Conservation (phyloP, 1,284 basidiomycete genomes). For the Baeospora myosura region DNA sequence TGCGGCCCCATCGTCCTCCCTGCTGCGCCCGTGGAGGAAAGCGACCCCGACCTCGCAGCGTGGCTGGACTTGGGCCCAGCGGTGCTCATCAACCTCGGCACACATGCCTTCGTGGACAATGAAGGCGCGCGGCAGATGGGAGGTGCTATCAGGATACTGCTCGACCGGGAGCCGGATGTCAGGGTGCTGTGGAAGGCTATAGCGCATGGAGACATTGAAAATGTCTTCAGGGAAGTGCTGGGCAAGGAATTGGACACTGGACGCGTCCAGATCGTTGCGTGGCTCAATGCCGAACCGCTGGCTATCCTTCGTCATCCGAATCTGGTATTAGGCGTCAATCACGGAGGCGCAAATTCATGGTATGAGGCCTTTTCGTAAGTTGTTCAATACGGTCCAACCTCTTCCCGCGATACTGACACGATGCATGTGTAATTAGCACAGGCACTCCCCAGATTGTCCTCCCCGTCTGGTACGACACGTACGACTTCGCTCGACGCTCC, state of each 20-base stretch:
- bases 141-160: constrained; percentile 3
- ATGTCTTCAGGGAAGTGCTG: constrained; percentile 1
- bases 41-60: constrained; percentile 2
- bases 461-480: constrained; percentile 13
- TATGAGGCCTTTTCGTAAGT: constrained; percentile 11
- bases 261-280: not conserved
- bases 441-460: constrained; percentile 11
- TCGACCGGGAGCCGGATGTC: constrained; percentile 2
- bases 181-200: constrained; percentile 12
- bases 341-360: constrained; percentile 2
- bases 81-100: constrained; percentile 11
- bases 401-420: not conserved
- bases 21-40: not conserved
- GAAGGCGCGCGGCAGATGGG: constrained; percentile 3
- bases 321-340: constrained; percentile 1
- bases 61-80: constrained; percentile 8
- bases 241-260: not conserved
- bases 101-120: constrained; percentile 5
- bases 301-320: not conserved
- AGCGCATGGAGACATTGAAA: constrained; percentile 2
- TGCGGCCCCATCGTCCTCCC: constrained; percentile 11
- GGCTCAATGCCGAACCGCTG: not conserved
- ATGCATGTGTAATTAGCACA: constrained; percentile 1
- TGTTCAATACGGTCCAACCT: not conserved
- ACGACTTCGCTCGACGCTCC: constrained; percentile 9